Conservation (phyloP, 257 asterid species). For the Vinca minor region DNA sequence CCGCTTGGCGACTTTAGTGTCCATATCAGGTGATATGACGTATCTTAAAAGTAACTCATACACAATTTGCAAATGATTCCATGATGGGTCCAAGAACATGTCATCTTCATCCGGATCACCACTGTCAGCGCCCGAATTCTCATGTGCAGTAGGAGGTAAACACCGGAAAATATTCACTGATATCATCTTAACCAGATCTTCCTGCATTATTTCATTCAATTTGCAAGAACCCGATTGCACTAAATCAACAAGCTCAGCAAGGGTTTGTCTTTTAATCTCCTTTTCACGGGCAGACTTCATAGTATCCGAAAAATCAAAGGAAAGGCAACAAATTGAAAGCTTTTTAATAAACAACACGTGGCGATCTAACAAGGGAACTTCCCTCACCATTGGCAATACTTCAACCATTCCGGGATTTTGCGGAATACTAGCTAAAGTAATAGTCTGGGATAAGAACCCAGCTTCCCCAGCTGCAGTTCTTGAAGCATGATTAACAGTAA, state of each 20-base stretch:
- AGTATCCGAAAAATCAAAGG: slow-evolving; percentile 59
- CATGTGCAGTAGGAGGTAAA: slow-evolving; percentile 67
- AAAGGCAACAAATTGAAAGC: slow-evolving; percentile 55
- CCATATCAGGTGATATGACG: slow-evolving; percentile 62
- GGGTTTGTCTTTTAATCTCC: slow-evolving; percentile 88
- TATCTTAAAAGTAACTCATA: slow-evolving; percentile 66
- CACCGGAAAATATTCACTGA: slow-evolving; percentile 64
- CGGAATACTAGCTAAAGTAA: slow-evolving; percentile 42
- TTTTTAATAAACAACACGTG: slow-evolving; percentile 62
- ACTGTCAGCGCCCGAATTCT: slow-evolving; percentile 39
- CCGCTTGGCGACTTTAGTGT: slow-evolving; percentile 68
- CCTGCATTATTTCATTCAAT: slow-evolving; percentile 89
- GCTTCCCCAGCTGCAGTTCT: slow-evolving; percentile 19
- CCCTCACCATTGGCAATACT: slow-evolving; percentile 64
- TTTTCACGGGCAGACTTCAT: slow-evolving; percentile 54
- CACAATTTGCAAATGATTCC: slow-evolving; percentile 82
- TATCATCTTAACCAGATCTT: slow-evolving; percentile 67
- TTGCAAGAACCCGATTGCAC: slow-evolving; percentile 62
- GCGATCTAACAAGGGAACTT: slow-evolving; percentile 60
- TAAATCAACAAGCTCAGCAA: slow-evolving; percentile 68
- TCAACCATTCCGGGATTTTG: slow-evolving; percentile 51
- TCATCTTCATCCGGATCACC: slow-evolving; percentile 90
- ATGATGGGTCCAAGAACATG: slow-evolving; percentile 66
- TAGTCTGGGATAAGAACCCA: slow-evolving; percentile 34
- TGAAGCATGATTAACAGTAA: slow-evolving; percentile 26